A percentile compares a stretch with the other conserved stretches of the same genome.
Evolutionary conservation across 2,329 filamentous ascomycete species (phyloP).

Genomic region (Xylaria sp.): DNA sequence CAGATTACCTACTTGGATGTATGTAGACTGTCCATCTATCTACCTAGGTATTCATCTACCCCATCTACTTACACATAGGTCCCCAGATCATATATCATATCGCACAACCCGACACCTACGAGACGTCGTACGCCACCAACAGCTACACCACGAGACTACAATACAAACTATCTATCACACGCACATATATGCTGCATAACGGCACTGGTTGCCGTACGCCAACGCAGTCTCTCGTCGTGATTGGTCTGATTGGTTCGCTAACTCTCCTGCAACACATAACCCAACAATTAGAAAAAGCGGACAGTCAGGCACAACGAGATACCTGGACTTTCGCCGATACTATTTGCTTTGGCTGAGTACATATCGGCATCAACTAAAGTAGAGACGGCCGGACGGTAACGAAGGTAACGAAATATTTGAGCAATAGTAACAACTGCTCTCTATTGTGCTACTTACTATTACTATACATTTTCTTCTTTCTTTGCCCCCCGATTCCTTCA

Average conservation of each 20-base stretch:
- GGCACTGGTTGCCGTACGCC: not conserved
- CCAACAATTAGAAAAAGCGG: not conserved
- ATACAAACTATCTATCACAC: not conserved
- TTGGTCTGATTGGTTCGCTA: not conserved
- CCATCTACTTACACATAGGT: not conserved
- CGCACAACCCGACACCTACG: not conserved
- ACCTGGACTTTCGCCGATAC: not conserved
- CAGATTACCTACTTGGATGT: too few species aligned
- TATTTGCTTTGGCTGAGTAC: not conserved
- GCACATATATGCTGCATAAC: not conserved
- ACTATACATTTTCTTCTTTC: not conserved
- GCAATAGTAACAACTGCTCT: not conserved
- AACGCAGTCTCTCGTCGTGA: not conserved
- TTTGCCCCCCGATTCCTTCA: not conserved
- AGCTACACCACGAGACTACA: not conserved
- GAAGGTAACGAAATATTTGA: not conserved
- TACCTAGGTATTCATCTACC: not conserved
- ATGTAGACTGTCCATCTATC: not conserved
- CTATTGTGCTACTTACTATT: not conserved
- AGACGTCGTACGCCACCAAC: not conserved
- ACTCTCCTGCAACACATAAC: not conserved
- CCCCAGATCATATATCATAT: conserved; percentile 10
- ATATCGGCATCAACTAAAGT: not conserved
- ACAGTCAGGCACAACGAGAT: not conserved
- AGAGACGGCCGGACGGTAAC: not conserved